Conservation (phyloP, 495 filamentous ascomycete genomes). For the Aspergillus conjunctus region DNA sequence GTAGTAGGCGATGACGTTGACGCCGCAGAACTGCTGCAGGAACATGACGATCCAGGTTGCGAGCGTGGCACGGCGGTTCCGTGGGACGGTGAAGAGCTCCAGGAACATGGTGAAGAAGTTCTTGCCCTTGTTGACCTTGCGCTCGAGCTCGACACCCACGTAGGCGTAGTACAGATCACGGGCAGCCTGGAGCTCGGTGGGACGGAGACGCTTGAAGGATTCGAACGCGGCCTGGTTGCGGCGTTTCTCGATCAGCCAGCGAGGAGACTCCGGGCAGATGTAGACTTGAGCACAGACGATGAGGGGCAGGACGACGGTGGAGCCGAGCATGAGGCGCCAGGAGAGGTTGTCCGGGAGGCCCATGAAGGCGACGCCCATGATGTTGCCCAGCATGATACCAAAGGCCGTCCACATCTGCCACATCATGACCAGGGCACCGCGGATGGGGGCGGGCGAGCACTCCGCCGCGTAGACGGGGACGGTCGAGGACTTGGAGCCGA, state of each 20-base stretch:
- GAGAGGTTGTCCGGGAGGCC: slow-evolving; percentile 36
- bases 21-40: slow-evolving; percentile 55
- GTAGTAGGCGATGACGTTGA: slow-evolving; percentile 58
- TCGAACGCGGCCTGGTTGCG: slow-evolving; percentile 46
- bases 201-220: slow-evolving; percentile 48
- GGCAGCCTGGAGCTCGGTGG: slow-evolving; percentile 50
- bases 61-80: slow-evolving; percentile 56
- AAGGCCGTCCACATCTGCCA: slow-evolving; percentile 74
- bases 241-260: slow-evolving; percentile 64
- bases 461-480: slow-evolving; percentile 63
- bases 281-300: slow-evolving; percentile 56
- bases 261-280: slow-evolving; percentile 66
- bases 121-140: slow-evolving; percentile 45
- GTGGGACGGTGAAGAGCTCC: slow-evolving; percentile 56
- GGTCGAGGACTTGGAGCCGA: slow-evolving; percentile 60
- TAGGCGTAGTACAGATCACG: slow-evolving; percentile 59
- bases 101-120: slow-evolving; percentile 52
- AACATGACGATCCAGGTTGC: slow-evolving; percentile 56
- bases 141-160: slow-evolving; percentile 48
- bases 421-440: slow-evolving; percentile 63
- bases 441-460: slow-evolving; percentile 56
- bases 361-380: slow-evolving; percentile 69
- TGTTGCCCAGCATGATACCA: slow-evolving; percentile 78
- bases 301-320: slow-evolving; percentile 44
- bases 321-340: slow-evolving; percentile 53